phyloP scores from a whole-genome alignment of 345 rosid species.

The Clarkia xantiana region DNA sequence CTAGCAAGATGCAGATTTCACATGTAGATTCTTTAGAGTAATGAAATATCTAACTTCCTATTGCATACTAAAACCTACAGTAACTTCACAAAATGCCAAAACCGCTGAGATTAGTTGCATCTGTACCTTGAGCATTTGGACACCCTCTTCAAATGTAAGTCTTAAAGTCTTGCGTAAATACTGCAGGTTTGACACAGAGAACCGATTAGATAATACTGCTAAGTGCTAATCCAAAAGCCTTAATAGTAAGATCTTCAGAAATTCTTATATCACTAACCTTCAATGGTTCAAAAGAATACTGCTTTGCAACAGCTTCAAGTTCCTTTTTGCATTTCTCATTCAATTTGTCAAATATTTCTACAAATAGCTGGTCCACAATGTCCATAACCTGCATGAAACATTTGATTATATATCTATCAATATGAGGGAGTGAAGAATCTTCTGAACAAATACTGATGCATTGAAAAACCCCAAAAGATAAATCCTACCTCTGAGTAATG shows the following conservation, averaged over 20 bases:
- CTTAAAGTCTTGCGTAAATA: constrained; percentile 53
- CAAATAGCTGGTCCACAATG: constrained; percentile 54
- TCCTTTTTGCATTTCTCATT: constrained; percentile 52
- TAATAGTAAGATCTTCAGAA: neutral
- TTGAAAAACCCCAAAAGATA: neutral
- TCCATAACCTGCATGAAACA: constrained; percentile 55
- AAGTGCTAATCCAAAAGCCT: neutral
- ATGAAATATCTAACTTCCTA: too few relatives aligned
- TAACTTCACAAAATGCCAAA: neutral
- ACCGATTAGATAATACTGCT: neutral
- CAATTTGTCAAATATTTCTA: constrained; percentile 50
- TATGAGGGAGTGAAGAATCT: neutral
- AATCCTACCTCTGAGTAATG: constrained; percentile 62
- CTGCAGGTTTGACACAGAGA: constrained; percentile 24
- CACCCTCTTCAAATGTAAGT: constrained; percentile 69
- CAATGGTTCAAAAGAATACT: constrained; percentile 70
- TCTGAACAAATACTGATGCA: neutral
- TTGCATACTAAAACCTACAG: neutral
- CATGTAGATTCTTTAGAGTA: too few relatives aligned
- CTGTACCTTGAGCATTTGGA: constrained; percentile 78
- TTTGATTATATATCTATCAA: constrained; percentile 7
- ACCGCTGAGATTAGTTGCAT: neutral
- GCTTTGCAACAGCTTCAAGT: constrained; percentile 60
- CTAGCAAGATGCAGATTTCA: too few relatives aligned
- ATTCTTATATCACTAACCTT: constrained; percentile 28